These are phyloP conservation scores for Cinnamomum chago DNA, from an alignment of 164 flowering plant genomes.

Conservation along the genomic window DNA sequence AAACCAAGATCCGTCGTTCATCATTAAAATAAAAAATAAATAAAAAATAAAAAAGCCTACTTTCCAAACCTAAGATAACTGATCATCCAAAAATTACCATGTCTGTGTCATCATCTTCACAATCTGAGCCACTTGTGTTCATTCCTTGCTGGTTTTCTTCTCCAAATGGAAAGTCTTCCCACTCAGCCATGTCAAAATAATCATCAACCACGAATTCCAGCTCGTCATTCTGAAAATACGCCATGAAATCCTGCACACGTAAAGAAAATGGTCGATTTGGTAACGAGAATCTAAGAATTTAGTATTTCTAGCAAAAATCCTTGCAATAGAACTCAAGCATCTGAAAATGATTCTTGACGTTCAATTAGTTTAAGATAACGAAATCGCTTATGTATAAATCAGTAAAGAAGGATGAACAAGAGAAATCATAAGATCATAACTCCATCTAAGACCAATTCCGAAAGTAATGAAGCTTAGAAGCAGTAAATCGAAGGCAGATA, in stretches of 20 bases:
- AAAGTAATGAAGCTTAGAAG: too few species aligned
- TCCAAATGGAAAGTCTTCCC: slow-evolving; percentile 32
- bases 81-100: slow-evolving; percentile 25
- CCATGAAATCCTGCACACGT: slow-evolving; percentile 30
- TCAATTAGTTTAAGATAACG: neutral
- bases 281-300: too few species aligned
- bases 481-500: too few species aligned
- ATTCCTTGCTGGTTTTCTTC: slow-evolving; percentile 16
- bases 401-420: too few species aligned
- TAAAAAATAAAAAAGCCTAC: too few species aligned
- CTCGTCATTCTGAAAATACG: slow-evolving; percentile 42
- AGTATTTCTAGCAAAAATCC: neutral
- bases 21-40: too few species aligned
- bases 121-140: slow-evolving; percentile 29
- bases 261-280: neutral
- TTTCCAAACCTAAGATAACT: neutral
- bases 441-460: too few species aligned
- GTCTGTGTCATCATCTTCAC: slow-evolving; percentile 48
- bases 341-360: neutral
- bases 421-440: too few species aligned
- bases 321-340: too few species aligned
- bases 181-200: slow-evolving; percentile 41
- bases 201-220: slow-evolving; percentile 54
- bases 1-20: neutral
- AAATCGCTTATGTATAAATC: too few species aligned